phyloP scores from a whole-genome alignment of 1,284 basidiomycete genomes.

The Trichosporon sp. region DNA sequence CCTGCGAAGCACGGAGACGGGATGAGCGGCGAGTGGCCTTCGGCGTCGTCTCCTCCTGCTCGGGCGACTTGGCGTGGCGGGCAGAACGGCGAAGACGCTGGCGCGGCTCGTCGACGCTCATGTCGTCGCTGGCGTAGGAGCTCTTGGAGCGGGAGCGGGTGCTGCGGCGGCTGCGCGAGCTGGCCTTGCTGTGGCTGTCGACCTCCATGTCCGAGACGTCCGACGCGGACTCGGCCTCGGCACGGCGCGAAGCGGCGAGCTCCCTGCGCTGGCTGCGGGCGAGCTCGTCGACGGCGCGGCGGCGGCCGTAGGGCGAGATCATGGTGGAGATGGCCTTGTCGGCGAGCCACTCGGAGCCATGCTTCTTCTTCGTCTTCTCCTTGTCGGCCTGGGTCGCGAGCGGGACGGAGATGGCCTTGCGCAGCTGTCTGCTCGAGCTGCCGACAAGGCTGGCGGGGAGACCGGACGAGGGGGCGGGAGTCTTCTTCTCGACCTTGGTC shows the following conservation, averaged over 20 bases:
- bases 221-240: slow-evolving; percentile 5
- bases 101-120: slow-evolving; percentile 13
- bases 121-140: slow-evolving; percentile 10
- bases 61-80: slow-evolving; percentile 2
- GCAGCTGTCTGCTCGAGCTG: slow-evolving; percentile 37
- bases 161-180: slow-evolving; percentile 6
- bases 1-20: slow-evolving; percentile 22
- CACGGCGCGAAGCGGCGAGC: neutral
- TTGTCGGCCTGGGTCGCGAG: slow-evolving; percentile 40
- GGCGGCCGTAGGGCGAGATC: slow-evolving; percentile 47
- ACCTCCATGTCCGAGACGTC: slow-evolving; percentile 20
- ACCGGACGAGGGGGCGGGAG: slow-evolving; percentile 12
- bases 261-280: slow-evolving; percentile 29
- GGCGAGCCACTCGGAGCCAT: slow-evolving; percentile 16
- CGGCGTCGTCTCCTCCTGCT: slow-evolving; percentile 29
- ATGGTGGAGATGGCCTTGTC: slow-evolving; percentile 37
- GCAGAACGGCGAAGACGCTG: neutral
- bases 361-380: slow-evolving; percentile 25
- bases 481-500: slow-evolving; percentile 11
- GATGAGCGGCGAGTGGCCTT: slow-evolving; percentile 20
- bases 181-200: slow-evolving; percentile 5
- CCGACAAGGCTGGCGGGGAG: slow-evolving; percentile 33
- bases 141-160: slow-evolving; percentile 12
- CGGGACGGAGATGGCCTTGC: slow-evolving; percentile 44
- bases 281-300: slow-evolving; percentile 32